Evolutionary conservation across 1,284 basidiomycete genomes (phyloP).

Genomic region (Meira miltonrushii): DNA sequence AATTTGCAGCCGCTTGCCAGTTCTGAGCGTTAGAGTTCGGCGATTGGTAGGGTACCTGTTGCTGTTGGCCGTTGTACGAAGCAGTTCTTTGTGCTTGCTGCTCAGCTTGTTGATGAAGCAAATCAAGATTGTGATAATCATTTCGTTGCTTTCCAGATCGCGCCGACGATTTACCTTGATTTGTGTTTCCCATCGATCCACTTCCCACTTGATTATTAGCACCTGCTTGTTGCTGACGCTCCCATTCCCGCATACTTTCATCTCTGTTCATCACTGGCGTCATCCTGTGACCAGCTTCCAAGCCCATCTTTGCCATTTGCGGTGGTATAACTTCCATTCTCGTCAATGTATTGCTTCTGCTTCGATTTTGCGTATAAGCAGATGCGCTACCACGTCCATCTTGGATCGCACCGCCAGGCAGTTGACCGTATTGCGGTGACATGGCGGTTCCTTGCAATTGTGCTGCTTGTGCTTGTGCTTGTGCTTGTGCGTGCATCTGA

Average conservation of each 20-base stretch:
- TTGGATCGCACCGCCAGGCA: too few relatives aligned
- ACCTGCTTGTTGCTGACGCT: slow-evolving; percentile 59
- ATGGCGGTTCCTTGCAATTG: slow-evolving; percentile 11
- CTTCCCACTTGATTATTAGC: slow-evolving; percentile 6
- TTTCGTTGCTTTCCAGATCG: slow-evolving; percentile 8
- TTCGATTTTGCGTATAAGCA: slow-evolving; percentile 9
- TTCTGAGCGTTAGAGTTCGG: neutral
- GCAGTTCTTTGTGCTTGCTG: neutral
- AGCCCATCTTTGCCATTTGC: slow-evolving; percentile 60
- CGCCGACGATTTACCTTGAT: slow-evolving; percentile 16
- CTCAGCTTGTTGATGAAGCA: slow-evolving; percentile 27
- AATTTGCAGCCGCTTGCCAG: neutral
- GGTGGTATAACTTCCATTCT: slow-evolving; percentile 85
- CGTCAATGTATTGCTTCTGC: slow-evolving; percentile 68
- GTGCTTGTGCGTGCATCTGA: slow-evolving; percentile 16
- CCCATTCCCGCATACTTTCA: slow-evolving; percentile 46
- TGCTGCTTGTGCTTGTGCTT: slow-evolving; percentile 16
- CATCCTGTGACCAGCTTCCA: slow-evolving; percentile 38
- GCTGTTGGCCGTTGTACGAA: neutral
- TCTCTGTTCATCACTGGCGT: slow-evolving; percentile 46
- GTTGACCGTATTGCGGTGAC: slow-evolving; percentile 5
- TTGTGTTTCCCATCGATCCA: slow-evolving; percentile 4
- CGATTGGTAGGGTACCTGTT: slow-evolving; percentile 6
- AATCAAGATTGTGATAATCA: slow-evolving; percentile 29
- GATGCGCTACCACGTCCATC: neutral